phyloP scores from a whole-genome alignment of 768 basidiomycete species.

The Dentipellis fragilis region DNA sequence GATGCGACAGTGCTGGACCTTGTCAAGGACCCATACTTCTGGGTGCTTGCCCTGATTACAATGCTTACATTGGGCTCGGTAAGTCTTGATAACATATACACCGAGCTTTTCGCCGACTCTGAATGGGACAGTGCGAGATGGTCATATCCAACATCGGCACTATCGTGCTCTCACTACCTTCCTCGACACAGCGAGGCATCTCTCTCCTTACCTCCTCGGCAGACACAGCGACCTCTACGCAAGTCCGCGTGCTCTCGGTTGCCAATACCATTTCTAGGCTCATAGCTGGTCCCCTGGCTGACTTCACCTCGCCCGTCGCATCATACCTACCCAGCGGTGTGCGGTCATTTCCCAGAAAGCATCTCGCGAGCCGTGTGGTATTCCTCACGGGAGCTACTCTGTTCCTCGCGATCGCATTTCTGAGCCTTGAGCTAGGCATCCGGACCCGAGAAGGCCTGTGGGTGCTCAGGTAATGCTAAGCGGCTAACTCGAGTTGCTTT shows the following conservation, averaged over 20 bases:
- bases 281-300: conserved; percentile 58
- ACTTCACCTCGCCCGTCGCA: conserved; percentile 57
- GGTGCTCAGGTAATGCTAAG: conserved; percentile 48
- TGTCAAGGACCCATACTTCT: conserved; percentile 49
- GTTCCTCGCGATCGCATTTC: conserved; percentile 39
- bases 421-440: conserved; percentile 44
- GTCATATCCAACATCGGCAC: conserved; percentile 76
- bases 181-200: conserved; percentile 9
- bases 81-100: conserved; percentile 20
- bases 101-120: not conserved
- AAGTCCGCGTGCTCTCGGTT: conserved; percentile 62
- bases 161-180: conserved; percentile 56
- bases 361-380: conserved; percentile 47
- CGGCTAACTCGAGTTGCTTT: conserved; percentile 1
- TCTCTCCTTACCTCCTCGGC: conserved; percentile 15
- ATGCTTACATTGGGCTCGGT: conserved; percentile 59
- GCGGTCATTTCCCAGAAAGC: conserved; percentile 32
- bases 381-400: conserved; percentile 45
- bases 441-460: conserved; percentile 46
- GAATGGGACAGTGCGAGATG: conserved; percentile 41
- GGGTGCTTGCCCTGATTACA: conserved; percentile 46
- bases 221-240: conserved; percentile 37
- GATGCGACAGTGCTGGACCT: conserved; percentile 31
- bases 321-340: conserved; percentile 29
- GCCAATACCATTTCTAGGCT: conserved; percentile 67